Evolutionary conservation across 768 basidiomycete species (phyloP), one percentile per base, ranked within the genome.

Genomic region (Postia placenta): DNA sequence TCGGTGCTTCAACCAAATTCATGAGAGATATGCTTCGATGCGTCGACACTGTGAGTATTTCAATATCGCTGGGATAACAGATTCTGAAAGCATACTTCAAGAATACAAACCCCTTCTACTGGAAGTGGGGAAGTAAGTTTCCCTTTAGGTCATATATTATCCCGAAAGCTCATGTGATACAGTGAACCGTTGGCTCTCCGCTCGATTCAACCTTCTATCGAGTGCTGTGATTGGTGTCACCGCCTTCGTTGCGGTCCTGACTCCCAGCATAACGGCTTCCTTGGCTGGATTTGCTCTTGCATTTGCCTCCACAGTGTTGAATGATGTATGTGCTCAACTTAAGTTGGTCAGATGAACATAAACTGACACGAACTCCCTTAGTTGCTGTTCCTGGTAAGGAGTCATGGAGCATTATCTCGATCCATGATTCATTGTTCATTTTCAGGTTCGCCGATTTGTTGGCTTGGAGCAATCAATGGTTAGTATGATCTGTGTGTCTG

Each of bases 391-490:
- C 67, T 85, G 68, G 83, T 79, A 50, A 57, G 67, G n/a, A n/a
- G n/a, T n/a, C n/a, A n/a, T n/a, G n/a, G n/a, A n/a, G n/a, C n/a
- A n/a, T n/a, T n/a, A n/a, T n/a, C n/a, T n/a, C n/a, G n/a, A n/a
- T n/a, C n/a, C n/a, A n/a, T n/a, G n/a, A n/a, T n/a, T n/a, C n/a
- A n/a, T n/a, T n/a, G n/a, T n/a, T n/a, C n/a, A n/a, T n/a, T n/a
- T 27, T 14, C 22, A 48, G 73, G 82, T 91, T 42, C 78, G 88
- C 44, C 78, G 89, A 39, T 92, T 91, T 54, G 91, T 94, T 24
- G 81, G 87, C 17, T 70, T 95, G 17, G 92, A 96, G 61, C 92
- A 96, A 65, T 87, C 87, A 11, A 92, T 96, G 91, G 92, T 89
- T 50, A 51, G 68, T 53, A 28, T 3, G 2, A 7, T 23, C n/a